phyloP scores from a whole-genome alignment of 192 early-diverging fungal genomes.

The Linnemannia schmuckeri region DNA sequence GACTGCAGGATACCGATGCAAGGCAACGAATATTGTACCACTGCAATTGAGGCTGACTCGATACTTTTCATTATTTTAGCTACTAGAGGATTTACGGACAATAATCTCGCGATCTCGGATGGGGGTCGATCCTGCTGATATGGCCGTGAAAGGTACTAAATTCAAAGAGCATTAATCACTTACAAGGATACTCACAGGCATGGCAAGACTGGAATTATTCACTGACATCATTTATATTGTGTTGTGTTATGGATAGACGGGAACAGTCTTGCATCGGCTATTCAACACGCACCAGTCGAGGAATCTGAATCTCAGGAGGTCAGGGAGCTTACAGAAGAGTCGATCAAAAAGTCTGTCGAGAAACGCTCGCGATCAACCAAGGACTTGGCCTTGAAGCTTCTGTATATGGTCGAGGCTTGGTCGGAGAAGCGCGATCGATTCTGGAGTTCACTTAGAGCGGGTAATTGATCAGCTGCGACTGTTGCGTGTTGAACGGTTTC shows the following conservation, averaged over 20 bases:
- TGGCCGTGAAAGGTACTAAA: slow-evolving; percentile 23
- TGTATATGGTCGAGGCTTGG: slow-evolving; percentile 21
- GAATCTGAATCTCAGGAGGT: slow-evolving; percentile 10
- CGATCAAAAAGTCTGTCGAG: slow-evolving; percentile 9
- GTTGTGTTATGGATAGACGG: slow-evolving; percentile 6
- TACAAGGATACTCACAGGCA: not conserved
- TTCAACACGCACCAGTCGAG: not conserved
- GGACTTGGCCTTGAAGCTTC: slow-evolving; percentile 24
- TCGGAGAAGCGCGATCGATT: slow-evolving; percentile 17
- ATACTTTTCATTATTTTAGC: not conserved
- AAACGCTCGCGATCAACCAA: slow-evolving; percentile 1
- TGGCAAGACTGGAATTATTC: not conserved
- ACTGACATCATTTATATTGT: not conserved
- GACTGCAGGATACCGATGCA: not conserved
- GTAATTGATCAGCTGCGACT: not conserved
- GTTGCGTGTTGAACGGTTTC: not conserved
- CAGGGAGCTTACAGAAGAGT: slow-evolving; percentile 19
- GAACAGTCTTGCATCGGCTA: slow-evolving; percentile 12
- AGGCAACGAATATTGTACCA: not conserved
- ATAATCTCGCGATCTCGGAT: slow-evolving; percentile 15
- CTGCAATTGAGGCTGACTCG: not conserved
- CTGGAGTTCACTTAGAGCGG: slow-evolving; percentile 17
- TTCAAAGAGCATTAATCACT: not conserved
- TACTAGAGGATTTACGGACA: slow-evolving; percentile 9
- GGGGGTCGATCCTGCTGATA: not conserved